These are phyloP conservation scores for Suillus subluteus DNA, from an alignment of 768 basidiomycete species.

Conservation along the genomic window DNA sequence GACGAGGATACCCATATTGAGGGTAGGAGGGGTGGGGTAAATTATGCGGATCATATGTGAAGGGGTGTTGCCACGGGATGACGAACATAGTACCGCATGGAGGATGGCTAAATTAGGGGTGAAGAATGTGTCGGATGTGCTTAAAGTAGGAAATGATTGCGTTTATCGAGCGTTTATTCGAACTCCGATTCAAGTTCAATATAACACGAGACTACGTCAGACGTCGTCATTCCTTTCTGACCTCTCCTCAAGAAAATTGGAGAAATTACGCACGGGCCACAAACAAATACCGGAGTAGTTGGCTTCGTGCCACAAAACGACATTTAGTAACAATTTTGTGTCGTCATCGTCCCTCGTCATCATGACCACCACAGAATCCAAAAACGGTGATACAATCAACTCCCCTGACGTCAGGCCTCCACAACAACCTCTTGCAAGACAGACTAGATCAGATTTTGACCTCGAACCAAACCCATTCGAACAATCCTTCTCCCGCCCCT, in stretches of 20 bases:
- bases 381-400: slow-evolving; percentile 41
- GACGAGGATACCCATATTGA: not conserved
- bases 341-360: not conserved
- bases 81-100: not conserved
- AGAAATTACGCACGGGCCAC: slow-evolving; percentile 36
- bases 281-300: slow-evolving; percentile 13
- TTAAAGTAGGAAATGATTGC: slow-evolving; percentile 27
- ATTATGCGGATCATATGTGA: slow-evolving; percentile 10
- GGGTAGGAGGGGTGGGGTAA: too few relatives aligned
- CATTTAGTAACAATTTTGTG: too few relatives aligned
- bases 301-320: not conserved
- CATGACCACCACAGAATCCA: slow-evolving; percentile 29
- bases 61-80: too few relatives aligned
- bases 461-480: slow-evolving; percentile 95
- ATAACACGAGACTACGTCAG: slow-evolving; percentile 46
- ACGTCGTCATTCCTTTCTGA: slow-evolving; percentile 44
- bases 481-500: slow-evolving; percentile 79
- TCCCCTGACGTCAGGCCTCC: slow-evolving; percentile 35
- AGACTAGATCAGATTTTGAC: slow-evolving; percentile 68
- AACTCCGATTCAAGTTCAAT: slow-evolving; percentile 48
- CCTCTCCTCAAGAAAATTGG: slow-evolving; percentile 28
- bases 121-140: slow-evolving; percentile 34
- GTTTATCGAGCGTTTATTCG: slow-evolving; percentile 26
- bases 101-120: not conserved
- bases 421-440: slow-evolving; percentile 31